These are phyloP conservation scores for Telopea speciosissima DNA, from an alignment of 177 flowering plant species.

Conservation along the genomic window DNA sequence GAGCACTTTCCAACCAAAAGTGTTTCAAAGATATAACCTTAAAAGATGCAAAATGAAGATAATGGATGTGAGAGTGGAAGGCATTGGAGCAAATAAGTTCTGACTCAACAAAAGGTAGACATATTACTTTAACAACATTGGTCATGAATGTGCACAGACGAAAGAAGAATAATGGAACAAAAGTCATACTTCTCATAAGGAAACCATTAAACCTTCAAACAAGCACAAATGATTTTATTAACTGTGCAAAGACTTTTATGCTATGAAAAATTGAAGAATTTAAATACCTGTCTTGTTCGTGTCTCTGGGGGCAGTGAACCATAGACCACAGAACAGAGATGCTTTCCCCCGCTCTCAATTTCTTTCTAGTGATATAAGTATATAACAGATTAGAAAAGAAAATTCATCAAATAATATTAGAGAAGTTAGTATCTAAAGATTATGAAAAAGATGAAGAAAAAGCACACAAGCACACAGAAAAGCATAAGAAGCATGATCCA, in stretches of 20 bases:
- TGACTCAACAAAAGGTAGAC: neutral
- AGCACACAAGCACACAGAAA: too few species aligned
- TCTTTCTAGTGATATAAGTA: constrained; percentile 41
- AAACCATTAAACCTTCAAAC: neutral
- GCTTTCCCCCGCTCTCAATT: constrained; percentile 60
- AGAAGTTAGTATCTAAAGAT: too few species aligned
- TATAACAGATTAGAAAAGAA: too few species aligned
- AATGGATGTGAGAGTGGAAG: neutral
- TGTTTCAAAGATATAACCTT: too few species aligned
- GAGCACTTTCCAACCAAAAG: too few species aligned
- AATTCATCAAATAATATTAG: too few species aligned
- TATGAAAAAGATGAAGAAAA: too few species aligned
- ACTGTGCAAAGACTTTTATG: neutral
- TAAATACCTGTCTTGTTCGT: constrained; percentile 82
- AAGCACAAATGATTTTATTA: neutral
- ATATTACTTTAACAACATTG: too few species aligned
- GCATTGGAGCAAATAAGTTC: neutral
- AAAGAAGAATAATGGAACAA: too few species aligned
- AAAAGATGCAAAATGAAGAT: too few species aligned
- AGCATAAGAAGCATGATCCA: too few species aligned
- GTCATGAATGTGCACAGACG: too few species aligned
- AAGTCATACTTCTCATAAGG: neutral
- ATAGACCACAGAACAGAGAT: constrained; percentile 90
- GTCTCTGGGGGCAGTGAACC: constrained; percentile 98
- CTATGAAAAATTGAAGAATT: neutral